Conservation (phyloP, 768 basidiomycete genomes). For the Dentipellis fragilis region DNA sequence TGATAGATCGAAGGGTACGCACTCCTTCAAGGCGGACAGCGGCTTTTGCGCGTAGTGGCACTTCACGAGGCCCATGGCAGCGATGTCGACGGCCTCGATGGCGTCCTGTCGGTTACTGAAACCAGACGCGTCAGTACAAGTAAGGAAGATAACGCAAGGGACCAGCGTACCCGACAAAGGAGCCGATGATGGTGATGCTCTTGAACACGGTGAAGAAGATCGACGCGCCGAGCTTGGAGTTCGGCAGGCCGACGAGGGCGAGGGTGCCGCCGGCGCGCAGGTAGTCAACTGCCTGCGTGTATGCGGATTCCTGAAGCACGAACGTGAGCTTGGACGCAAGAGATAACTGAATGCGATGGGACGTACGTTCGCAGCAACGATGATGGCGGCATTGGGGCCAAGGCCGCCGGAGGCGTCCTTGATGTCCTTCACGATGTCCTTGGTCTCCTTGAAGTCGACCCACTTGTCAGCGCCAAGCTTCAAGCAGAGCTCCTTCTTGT, state of each 20-base stretch:
- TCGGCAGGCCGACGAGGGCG: constrained; percentile 72
- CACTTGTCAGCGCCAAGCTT: constrained; percentile 64
- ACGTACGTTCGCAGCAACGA: constrained; percentile 44
- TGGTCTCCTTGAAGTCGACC: constrained; percentile 67
- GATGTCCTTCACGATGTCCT: constrained; percentile 58
- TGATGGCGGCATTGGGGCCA: constrained; percentile 64
- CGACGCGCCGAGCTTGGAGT: constrained; percentile 43
- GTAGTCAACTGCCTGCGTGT: constrained; percentile 59
- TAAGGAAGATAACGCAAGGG: constrained; percentile 1
- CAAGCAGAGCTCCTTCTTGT: constrained; percentile 54
- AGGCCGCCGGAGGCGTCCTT: constrained; percentile 50
- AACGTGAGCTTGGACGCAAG: constrained; percentile 17
- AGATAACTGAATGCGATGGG: constrained; percentile 13
- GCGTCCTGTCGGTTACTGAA: constrained; percentile 77
- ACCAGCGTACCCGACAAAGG: constrained; percentile 24
- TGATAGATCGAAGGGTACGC: constrained; percentile 17
- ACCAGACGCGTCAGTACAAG: constrained; percentile 22
- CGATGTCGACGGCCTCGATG: constrained; percentile 69
- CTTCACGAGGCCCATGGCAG: constrained; percentile 59
- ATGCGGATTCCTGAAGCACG: constrained; percentile 20
- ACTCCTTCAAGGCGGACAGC: constrained; percentile 43
- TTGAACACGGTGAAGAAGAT: constrained; percentile 70
- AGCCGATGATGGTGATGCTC: constrained; percentile 45
- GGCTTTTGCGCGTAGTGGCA: constrained; percentile 38
- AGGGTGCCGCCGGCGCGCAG: constrained; percentile 62